These are phyloP conservation scores for Zhuliangozyma parablackwelliae DNA, from an alignment of 1,139 yeast species.

Conservation along the genomic window DNA sequence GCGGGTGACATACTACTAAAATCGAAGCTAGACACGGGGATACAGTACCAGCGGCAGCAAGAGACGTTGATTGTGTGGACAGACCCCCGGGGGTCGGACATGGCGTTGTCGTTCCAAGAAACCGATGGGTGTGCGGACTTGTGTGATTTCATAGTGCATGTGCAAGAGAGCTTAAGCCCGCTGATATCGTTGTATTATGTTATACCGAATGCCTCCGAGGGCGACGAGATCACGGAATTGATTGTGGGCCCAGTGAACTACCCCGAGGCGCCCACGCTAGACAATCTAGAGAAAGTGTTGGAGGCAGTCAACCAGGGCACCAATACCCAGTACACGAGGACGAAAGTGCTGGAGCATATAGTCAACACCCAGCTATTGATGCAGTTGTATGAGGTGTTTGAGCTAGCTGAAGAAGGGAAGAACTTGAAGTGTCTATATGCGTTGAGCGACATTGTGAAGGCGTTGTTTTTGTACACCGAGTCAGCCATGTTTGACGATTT, in stretches of 20 bases:
- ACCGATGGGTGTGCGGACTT: slow-evolving; percentile 82
- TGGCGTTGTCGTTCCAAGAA: slow-evolving; percentile 91
- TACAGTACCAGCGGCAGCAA: slow-evolving; percentile 89
- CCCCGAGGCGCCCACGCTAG: slow-evolving; percentile 55
- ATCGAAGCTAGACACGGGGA: slow-evolving; percentile 65
- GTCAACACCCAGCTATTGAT: slow-evolving; percentile 49
- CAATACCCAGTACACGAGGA: slow-evolving; percentile 52
- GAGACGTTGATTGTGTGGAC: slow-evolving; percentile 96
- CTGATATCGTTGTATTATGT: slow-evolving; percentile 73
- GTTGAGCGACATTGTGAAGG: slow-evolving; percentile 69
- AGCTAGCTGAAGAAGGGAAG: slow-evolving; percentile 49
- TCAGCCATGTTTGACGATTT: slow-evolving; percentile 61
- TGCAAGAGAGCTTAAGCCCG: slow-evolving; percentile 54
- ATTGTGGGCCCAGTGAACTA: slow-evolving; percentile 75
- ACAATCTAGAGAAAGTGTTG: slow-evolving; percentile 46
- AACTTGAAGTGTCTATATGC: slow-evolving; percentile 53
- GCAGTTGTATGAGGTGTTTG: slow-evolving; percentile 50
- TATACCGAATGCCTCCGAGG: slow-evolving; percentile 39
- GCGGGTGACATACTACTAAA: slow-evolving; percentile 56
- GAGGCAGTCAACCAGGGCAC: slow-evolving; percentile 55
- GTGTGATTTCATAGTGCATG: slow-evolving; percentile 73
- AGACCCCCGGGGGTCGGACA: slow-evolving; percentile 69
- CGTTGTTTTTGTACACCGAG: slow-evolving; percentile 69
- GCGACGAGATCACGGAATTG: slow-evolving; percentile 61
- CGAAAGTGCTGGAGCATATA: slow-evolving; percentile 48